phyloP scores from a whole-genome alignment of 2,329 filamentous ascomycete genomes.

The Magnaporthiopsis rhizophila region DNA sequence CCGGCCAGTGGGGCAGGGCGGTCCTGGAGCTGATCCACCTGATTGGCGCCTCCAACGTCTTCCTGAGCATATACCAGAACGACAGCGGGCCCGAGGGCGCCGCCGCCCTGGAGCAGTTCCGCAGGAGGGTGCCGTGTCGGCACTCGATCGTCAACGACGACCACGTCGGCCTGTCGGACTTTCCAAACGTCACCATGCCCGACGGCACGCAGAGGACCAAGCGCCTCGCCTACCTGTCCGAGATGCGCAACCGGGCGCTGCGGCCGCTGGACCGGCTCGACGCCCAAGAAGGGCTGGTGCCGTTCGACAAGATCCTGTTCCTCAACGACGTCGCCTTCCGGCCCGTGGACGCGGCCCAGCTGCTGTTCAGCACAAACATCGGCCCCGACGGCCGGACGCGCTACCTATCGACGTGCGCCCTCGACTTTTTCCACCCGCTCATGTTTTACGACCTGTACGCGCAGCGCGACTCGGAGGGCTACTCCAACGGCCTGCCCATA shows the following conservation, averaged over 20 bases:
- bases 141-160: slow-evolving; percentile 51
- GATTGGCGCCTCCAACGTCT: slow-evolving; percentile 60
- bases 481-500: slow-evolving; percentile 53
- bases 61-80: slow-evolving; percentile 67
- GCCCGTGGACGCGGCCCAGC: slow-evolving; percentile 42
- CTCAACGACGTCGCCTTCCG: slow-evolving; percentile 57
- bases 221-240: slow-evolving; percentile 65
- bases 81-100: slow-evolving; percentile 51
- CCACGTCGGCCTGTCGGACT: slow-evolving; percentile 44
- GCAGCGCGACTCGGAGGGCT: slow-evolving; percentile 57
- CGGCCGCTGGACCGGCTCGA: slow-evolving; percentile 47
- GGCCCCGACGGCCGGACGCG: slow-evolving; percentile 40
- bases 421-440: slow-evolving; percentile 62
- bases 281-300: slow-evolving; percentile 21
- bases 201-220: slow-evolving; percentile 57
- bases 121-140: slow-evolving; percentile 33
- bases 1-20: slow-evolving; percentile 55
- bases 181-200: slow-evolving; percentile 54
- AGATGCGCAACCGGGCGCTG: slow-evolving; percentile 63
- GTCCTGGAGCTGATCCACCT: slow-evolving; percentile 55
- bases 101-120: slow-evolving; percentile 45
- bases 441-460: slow-evolving; percentile 70
- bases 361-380: slow-evolving; percentile 55
- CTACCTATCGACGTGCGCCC: slow-evolving; percentile 62
- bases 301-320: slow-evolving; percentile 51